phyloP scores from a whole-genome alignment of 192 early-diverging fungal species.

The Entomortierella chlamydospora region DNA sequence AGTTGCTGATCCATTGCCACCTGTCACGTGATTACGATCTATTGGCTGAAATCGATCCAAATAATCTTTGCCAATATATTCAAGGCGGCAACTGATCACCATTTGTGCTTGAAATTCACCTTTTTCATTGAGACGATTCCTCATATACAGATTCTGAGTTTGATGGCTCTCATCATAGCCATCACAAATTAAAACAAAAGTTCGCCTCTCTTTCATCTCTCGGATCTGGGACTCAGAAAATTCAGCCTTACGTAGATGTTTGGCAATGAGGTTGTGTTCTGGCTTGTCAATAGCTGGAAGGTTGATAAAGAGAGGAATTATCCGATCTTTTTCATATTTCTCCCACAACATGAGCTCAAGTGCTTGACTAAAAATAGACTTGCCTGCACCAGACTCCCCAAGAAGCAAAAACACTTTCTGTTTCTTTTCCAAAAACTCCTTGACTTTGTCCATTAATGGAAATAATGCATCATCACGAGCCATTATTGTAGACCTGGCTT shows the following conservation, averaged over 20 bases:
- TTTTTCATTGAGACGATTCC: constrained; percentile 1
- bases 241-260: not conserved
- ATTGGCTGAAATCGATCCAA: not conserved
- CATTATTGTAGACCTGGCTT: too few species aligned
- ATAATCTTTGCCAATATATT: not conserved
- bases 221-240: constrained; percentile 14
- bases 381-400: constrained; percentile 7
- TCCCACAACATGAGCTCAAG: constrained; percentile 4
- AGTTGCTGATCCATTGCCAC: not conserved
- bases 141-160: constrained; percentile 4
- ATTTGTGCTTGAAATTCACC: not conserved
- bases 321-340: not conserved
- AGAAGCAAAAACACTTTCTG: constrained; percentile 1
- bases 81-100: constrained; percentile 3
- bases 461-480: too few species aligned
- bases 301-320: constrained; percentile 4
- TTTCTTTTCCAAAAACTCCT: not conserved
- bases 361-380: not conserved
- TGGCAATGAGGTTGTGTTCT: not conserved
- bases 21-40: too few species aligned
- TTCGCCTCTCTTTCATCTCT: constrained; percentile 1
- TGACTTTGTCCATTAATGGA: too few species aligned
- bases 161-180: constrained; percentile 1
- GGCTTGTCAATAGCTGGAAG: constrained; percentile 6
- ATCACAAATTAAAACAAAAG: not conserved